These are phyloP conservation scores for Cryptosporidium parvum DNA, from an alignment of 169 alveolate genomes.

Conservation along the genomic window DNA sequence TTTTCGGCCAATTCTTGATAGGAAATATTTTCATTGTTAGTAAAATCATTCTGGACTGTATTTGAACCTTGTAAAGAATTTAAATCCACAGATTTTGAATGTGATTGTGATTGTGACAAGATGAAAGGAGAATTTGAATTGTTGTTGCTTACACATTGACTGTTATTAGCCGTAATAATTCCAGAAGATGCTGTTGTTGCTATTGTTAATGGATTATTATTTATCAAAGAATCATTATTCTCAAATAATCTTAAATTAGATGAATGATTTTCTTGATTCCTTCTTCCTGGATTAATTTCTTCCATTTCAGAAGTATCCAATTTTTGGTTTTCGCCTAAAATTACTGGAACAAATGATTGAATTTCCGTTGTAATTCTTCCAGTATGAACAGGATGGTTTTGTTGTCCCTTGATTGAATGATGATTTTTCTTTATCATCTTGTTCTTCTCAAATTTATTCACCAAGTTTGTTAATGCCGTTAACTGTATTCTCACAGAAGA, in stretches of 20 bases:
- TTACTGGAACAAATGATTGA: background rate
- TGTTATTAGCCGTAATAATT: constrained; percentile 17
- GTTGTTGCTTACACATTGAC: constrained; percentile 33
- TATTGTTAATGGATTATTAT: background rate
- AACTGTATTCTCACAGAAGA: constrained; percentile 23
- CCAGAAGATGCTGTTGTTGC: constrained; percentile 44
- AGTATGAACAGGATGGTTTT: background rate
- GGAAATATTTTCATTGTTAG: background rate
- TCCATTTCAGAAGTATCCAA: background rate
- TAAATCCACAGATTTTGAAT: background rate
- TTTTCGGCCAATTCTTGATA: constrained; percentile 6
- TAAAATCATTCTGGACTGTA: background rate
- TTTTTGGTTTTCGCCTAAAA: background rate
- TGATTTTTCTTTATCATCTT: background rate
- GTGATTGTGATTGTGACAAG: background rate
- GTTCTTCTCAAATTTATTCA: constrained; percentile 25
- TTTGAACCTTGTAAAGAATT: background rate
- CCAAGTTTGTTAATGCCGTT: constrained; percentile 27
- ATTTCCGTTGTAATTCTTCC: background rate
- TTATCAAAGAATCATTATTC: background rate
- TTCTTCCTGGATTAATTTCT: constrained; percentile 4
- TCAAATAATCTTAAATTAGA: background rate
- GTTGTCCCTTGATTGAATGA: background rate
- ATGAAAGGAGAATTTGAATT: constrained; percentile 54
- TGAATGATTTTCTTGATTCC: background rate